A percentile compares a stretch with the other conserved stretches of the same genome.
Evolutionary conservation across 768 basidiomycete genomes (phyloP).

Genomic region (Lentinula raphanica): DNA sequence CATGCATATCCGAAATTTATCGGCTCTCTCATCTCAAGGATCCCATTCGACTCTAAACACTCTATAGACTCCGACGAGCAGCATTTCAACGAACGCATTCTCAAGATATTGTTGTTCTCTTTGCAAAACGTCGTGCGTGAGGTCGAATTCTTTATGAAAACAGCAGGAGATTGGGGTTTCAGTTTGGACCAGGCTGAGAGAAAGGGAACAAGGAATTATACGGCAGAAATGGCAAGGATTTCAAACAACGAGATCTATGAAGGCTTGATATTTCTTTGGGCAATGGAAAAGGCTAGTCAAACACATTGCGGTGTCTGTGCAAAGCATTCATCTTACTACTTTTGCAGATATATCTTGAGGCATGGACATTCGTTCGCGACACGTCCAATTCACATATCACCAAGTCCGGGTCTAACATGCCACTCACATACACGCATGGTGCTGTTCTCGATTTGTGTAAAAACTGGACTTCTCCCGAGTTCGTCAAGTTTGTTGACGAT

Average conservation of each 20-base stretch:
- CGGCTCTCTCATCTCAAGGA: constrained; percentile 55
- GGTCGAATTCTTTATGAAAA: constrained; percentile 50
- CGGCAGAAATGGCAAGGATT: constrained; percentile 63
- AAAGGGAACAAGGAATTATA: constrained; percentile 63
- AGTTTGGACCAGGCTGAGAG: constrained; percentile 47
- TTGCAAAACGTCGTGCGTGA: constrained; percentile 55
- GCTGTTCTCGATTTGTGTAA: constrained; percentile 46
- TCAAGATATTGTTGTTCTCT: constrained; percentile 45
- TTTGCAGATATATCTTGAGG: constrained; percentile 59
- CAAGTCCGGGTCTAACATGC: too few relatives aligned
- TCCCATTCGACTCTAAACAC: constrained; percentile 42
- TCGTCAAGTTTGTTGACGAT: constrained; percentile 46
- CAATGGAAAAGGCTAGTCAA: constrained; percentile 62
- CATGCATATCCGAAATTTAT: constrained; percentile 73
- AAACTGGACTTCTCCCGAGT: constrained; percentile 59
- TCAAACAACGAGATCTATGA: constrained; percentile 48
- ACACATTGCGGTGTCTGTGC: neutral
- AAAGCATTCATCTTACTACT: neutral
- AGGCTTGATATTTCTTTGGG: constrained; percentile 70
- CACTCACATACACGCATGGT: too few relatives aligned
- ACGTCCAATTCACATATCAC: neutral
- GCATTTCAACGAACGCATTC: constrained; percentile 31
- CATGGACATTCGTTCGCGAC: constrained; percentile 51
- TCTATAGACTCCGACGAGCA: constrained; percentile 27
- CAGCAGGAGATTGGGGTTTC: constrained; percentile 39